Evolutionary conservation across 192 early-diverging fungal species (phyloP), one percentile per base, ranked within the genome.

Genomic region (Dissophora ornata): DNA sequence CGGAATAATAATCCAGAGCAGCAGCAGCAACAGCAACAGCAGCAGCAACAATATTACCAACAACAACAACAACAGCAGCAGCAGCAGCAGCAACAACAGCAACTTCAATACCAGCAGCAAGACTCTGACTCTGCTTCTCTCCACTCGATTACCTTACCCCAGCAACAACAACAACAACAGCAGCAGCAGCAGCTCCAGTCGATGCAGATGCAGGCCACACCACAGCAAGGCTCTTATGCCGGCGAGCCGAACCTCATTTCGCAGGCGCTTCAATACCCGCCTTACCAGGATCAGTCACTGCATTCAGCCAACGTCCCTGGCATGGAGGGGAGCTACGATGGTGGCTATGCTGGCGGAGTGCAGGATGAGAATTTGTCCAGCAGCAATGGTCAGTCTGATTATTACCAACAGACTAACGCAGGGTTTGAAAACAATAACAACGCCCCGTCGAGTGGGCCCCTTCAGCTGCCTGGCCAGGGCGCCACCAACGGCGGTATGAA

Each of bases 61-160:
- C 57, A 68, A 19, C 67, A 68, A 49, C 48, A 57, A 13, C 33
- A 32, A 33, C 48, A 48, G 36, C 66, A 38, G 30, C 49, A 52
- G 21, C 50, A 70, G 25, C 59, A 32, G 50, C 48, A 69, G 42
- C 66, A 58, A 29, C 57, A 49, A 36, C 45, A 52, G 24, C 30
- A 60, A 30, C 57, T 24, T 22, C 40, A 61, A 33, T 30, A 55
- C 22, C 33, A 56, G 25, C 42, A 56, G 25, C 42, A 57, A 6
- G 12, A 45, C 9, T n/a, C 44, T 6, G 36, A 38, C 36, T 38
- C 36, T 6, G 36, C 7, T 6, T 38, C 36, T 38, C 36, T 38
- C 36, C 6, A 13, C 36, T 38, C 36, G 13, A 9, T 13, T 38
- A n/a, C n/a, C n/a, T n/a, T n/a, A n/a, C 41, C 38, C 22, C 36